Evolutionary conservation across 169 alveolate species (phyloP).

Genomic region (Cytauxzoon felis): DNA sequence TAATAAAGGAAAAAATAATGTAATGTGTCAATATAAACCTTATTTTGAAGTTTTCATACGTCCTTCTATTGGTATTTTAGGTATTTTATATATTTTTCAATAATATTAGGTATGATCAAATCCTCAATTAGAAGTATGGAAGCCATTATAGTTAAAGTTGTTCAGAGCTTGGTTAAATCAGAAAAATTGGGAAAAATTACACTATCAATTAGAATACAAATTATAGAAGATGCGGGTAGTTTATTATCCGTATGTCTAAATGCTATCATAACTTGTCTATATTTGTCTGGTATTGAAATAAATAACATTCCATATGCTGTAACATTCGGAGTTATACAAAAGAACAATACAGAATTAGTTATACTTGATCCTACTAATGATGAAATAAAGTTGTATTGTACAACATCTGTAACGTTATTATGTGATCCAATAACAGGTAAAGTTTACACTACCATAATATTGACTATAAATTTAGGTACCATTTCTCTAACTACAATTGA

Average conservation of each 20-base stretch:
- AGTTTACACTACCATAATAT: background rate
- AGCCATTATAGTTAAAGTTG: constrained; percentile 11
- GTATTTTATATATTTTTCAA: background rate
- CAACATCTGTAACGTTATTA: constrained; percentile 20
- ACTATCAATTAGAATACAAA: constrained; percentile 41
- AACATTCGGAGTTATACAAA: constrained; percentile 19
- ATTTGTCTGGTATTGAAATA: constrained; percentile 26
- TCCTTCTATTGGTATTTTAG: constrained; percentile 29
- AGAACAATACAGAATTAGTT: constrained; percentile 1
- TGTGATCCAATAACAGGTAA: constrained; percentile 48
- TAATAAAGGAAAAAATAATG: constrained; percentile 23
- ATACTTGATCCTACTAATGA: constrained; percentile 47
- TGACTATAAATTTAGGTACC: constrained; percentile 17
- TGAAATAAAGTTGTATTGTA: constrained; percentile 17
- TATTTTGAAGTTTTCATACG: constrained; percentile 51
- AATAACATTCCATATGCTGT: constrained; percentile 41
- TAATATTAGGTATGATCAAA: constrained; percentile 26
- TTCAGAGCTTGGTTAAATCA: constrained; percentile 25
- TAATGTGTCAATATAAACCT: constrained; percentile 37
- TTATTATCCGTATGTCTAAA: constrained; percentile 46
- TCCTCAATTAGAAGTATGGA: constrained; percentile 31
- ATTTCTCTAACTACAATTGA: constrained; percentile 33
- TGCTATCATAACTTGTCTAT: constrained; percentile 22
- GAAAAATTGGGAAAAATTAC: constrained; percentile 20
- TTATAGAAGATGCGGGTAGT: constrained; percentile 50